A percentile compares a stretch with the other conserved stretches of the same genome.
These are phyloP conservation scores for Bipolaris victoriae DNA, from an alignment of 2,329 filamentous ascomycete genomes.

Conservation along the genomic window DNA sequence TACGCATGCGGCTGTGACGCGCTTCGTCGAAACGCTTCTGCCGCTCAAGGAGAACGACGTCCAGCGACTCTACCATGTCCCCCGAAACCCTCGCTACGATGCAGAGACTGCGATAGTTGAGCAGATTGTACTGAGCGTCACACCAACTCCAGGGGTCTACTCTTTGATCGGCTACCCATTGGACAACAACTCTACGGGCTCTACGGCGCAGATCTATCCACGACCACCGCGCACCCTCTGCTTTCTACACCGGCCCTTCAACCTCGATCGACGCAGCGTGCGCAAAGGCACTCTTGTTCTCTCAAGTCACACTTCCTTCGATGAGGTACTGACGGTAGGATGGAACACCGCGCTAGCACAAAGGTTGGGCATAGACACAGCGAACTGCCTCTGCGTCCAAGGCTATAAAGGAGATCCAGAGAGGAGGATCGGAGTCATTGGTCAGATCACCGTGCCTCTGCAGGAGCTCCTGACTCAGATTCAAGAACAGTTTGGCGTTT, in stretches of 20 bases:
- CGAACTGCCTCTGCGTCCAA: slow-evolving; percentile 41
- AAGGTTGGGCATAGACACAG: slow-evolving; percentile 39
- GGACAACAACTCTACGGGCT: slow-evolving; percentile 10
- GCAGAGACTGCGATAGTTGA: slow-evolving; percentile 37
- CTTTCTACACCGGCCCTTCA: slow-evolving; percentile 45
- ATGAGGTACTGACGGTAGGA: slow-evolving; percentile 49
- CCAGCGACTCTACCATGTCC: slow-evolving; percentile 43
- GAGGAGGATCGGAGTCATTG: slow-evolving; percentile 48
- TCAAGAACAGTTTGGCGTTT: slow-evolving; percentile 35
- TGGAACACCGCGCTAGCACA: slow-evolving; percentile 46
- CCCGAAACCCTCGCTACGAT: slow-evolving; percentile 37
- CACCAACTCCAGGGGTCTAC: slow-evolving; percentile 41
- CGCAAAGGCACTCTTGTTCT: slow-evolving; percentile 39
- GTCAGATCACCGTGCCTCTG: slow-evolving; percentile 20
- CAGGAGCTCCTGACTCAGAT: slow-evolving; percentile 27
- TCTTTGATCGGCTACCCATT: slow-evolving; percentile 29
- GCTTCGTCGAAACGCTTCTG: slow-evolving; percentile 38
- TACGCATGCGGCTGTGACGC: slow-evolving; percentile 37
- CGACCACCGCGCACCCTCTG: slow-evolving; percentile 38
- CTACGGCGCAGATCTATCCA: neutral
- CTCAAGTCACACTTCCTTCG: slow-evolving; percentile 47
- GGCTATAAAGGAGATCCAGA: slow-evolving; percentile 50
- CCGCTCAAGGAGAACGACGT: slow-evolving; percentile 43
- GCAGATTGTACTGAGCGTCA: slow-evolving; percentile 41
- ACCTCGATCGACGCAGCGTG: slow-evolving; percentile 37